A percentile compares a stretch with the other conserved stretches of the same genome.
These are phyloP conservation scores for Dacryopinax spathularia DNA, from an alignment of 768 basidiomycete genomes.

Conservation along the genomic window DNA sequence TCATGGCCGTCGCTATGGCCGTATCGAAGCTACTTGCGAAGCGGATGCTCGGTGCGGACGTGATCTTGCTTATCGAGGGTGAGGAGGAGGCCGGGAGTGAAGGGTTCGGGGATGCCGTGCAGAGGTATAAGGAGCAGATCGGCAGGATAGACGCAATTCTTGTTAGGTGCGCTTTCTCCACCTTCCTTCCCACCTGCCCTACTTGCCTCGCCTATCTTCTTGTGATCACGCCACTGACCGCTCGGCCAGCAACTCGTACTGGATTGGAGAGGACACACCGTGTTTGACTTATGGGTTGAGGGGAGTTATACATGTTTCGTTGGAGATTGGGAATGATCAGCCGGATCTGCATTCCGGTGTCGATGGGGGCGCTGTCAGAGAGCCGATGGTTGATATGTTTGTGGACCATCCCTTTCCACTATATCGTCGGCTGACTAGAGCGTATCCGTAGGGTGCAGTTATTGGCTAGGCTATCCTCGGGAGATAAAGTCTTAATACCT, in stretches of 20 bases:
- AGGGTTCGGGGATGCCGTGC: slow-evolving; percentile 69
- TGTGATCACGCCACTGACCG: neutral
- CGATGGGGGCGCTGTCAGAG: slow-evolving; percentile 73
- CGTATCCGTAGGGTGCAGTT: slow-evolving; percentile 50
- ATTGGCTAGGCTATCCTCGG: slow-evolving; percentile 51
- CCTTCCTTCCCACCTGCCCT: neutral
- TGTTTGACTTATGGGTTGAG: slow-evolving; percentile 92
- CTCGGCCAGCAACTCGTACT: slow-evolving; percentile 69
- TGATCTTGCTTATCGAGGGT: slow-evolving; percentile 86
- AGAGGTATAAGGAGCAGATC: slow-evolving; percentile 62
- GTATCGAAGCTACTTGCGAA: slow-evolving; percentile 62
- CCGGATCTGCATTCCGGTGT: slow-evolving; percentile 89
- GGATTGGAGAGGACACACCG: slow-evolving; percentile 84
- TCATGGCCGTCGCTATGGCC: slow-evolving; percentile 80
- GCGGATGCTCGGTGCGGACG: slow-evolving; percentile 65
- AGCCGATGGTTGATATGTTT: slow-evolving; percentile 91
- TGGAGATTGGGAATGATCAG: slow-evolving; percentile 58
- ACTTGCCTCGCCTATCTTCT: neutral
- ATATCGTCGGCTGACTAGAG: neutral
- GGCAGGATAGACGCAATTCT: slow-evolving; percentile 81
- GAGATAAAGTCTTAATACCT: slow-evolving; percentile 52
- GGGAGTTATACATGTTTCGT: slow-evolving; percentile 78
- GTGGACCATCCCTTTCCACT: slow-evolving; percentile 12
- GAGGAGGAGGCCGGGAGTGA: slow-evolving; percentile 91
- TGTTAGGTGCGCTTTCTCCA: slow-evolving; percentile 42